These are phyloP conservation scores for Diphasiastrum complanatum DNA, from an alignment of 83 land plant genomes.

Conservation along the genomic window DNA sequence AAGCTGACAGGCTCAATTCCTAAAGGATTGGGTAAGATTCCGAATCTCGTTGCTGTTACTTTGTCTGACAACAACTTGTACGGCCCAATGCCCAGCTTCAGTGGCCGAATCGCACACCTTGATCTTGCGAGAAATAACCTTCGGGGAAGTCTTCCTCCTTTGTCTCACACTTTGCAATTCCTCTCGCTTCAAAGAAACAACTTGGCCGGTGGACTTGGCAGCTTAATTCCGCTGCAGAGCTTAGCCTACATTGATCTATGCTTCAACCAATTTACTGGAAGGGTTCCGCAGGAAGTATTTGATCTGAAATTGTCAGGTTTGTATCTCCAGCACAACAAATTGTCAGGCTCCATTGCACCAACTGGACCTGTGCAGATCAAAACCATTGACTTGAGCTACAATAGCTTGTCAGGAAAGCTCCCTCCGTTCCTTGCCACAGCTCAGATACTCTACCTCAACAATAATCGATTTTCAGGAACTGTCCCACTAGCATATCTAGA, in stretches of 20 bases:
- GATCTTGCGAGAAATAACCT: constrained; percentile 2
- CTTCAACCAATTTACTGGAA: constrained; percentile 8
- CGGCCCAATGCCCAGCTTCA: neutral
- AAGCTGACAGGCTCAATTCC: neutral
- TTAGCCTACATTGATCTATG: neutral
- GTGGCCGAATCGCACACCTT: no score
- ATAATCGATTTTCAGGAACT: constrained; percentile 1
- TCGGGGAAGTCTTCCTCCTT: neutral
- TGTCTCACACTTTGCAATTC: neutral
- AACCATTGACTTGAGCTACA: constrained; percentile 5
- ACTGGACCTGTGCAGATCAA: neutral
- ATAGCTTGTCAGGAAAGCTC: constrained; percentile 4
- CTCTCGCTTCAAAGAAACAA: constrained; percentile 4
- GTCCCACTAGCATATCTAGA: constrained; percentile 5
- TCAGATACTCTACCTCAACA: constrained; percentile 14
- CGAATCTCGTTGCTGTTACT: constrained; percentile 1
- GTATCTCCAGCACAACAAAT: neutral
- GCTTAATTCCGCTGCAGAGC: neutral
- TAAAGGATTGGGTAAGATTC: neutral
- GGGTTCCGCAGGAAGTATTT: neutral
- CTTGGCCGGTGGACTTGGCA: neutral
- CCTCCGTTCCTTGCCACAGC: no score
- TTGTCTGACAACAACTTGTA: neutral
- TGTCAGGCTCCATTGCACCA: neutral
- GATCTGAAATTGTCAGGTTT: neutral